These are phyloP conservation scores for Leishmania braziliensis DNA, from an alignment of 208 protist genomes.

Conservation along the genomic window DNA sequence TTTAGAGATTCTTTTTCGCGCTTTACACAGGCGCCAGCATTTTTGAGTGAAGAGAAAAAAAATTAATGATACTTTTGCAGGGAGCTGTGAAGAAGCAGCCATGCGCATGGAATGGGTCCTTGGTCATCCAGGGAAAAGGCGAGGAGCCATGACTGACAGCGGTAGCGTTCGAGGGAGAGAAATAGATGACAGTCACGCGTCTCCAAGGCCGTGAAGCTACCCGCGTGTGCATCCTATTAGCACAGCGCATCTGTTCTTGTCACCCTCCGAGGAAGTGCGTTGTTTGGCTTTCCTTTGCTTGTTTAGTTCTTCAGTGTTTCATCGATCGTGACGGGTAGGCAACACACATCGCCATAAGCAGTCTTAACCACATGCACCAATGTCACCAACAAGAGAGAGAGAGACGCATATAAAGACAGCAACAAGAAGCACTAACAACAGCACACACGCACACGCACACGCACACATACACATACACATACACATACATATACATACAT, in stretches of 20 bases:
- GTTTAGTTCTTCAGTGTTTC: neutral
- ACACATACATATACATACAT: neutral
- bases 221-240: neutral
- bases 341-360: neutral
- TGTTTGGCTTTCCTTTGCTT: neutral
- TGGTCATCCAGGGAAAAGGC: neutral
- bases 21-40: neutral
- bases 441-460: neutral
- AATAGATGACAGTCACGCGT: neutral
- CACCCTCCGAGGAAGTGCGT: neutral
- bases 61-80: neutral
- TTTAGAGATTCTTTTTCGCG: neutral
- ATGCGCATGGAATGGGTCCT: neutral
- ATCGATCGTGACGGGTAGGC: neutral
- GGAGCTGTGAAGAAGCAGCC: neutral
- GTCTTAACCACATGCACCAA: neutral
- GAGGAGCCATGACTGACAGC: neutral
- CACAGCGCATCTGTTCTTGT: neutral
- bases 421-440: neutral
- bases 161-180: neutral
- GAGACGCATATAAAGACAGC: neutral
- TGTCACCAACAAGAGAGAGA: neutral
- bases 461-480: slow-evolving; percentile 4
- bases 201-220: neutral
- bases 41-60: neutral